Conservation (phyloP, 805 yeast species). For the Gaillardinia entomophila region DNA sequence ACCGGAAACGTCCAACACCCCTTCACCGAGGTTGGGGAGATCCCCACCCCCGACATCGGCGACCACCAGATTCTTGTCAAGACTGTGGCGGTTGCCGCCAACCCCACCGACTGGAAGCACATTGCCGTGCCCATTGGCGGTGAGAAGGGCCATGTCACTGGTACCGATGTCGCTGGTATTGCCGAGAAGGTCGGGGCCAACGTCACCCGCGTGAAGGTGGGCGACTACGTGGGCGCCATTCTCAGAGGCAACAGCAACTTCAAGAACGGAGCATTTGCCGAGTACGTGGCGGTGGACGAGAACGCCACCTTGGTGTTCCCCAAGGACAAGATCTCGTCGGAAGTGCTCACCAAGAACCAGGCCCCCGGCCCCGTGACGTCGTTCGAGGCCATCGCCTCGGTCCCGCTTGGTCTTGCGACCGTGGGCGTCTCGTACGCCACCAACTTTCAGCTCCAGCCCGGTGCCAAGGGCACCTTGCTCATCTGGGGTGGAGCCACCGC, state of each 20-base stretch:
- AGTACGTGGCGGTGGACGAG: slow-evolving; percentile 41
- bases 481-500: slow-evolving; percentile 70
- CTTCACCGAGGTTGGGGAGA: slow-evolving; percentile 16
- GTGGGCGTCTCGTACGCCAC: slow-evolving; percentile 35
- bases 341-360: slow-evolving; percentile 11
- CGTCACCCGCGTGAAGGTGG: slow-evolving; percentile 28
- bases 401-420: slow-evolving; percentile 50
- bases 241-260: slow-evolving; percentile 49
- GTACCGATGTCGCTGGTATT: slow-evolving; percentile 60
- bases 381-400: slow-evolving; percentile 61
- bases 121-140: slow-evolving; percentile 33
- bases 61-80: slow-evolving; percentile 42
- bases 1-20: too few relatives aligned
- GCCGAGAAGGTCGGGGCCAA: slow-evolving; percentile 47
- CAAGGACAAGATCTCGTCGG: slow-evolving; percentile 5
- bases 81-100: slow-evolving; percentile 50
- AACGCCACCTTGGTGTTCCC: slow-evolving; percentile 27
- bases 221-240: slow-evolving; percentile 53
- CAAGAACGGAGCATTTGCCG: slow-evolving; percentile 55
- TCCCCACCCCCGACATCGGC: slow-evolving; percentile 27
- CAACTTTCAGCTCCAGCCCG: slow-evolving; percentile 23
- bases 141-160: slow-evolving; percentile 43
- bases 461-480: slow-evolving; percentile 26
- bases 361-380: slow-evolving; percentile 37
- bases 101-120: slow-evolving; percentile 73